phyloP scores from a whole-genome alignment of 2,329 filamentous ascomycete genomes.

The Hypoxylon sp. region DNA sequence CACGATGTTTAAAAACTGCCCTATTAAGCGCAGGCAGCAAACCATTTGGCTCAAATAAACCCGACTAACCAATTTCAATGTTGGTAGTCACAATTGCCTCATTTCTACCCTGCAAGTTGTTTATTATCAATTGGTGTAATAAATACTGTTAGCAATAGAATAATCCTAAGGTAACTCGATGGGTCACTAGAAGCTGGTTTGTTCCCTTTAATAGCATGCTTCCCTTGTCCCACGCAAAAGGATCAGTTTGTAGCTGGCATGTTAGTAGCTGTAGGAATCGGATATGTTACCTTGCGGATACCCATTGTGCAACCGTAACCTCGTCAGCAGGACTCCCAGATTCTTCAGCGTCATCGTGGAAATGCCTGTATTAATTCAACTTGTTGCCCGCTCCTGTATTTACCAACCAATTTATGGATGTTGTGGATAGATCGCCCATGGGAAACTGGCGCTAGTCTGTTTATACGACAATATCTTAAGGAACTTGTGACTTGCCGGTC shows the following conservation, averaged over 20 bases:
- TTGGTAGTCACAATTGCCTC: slow-evolving; percentile 33
- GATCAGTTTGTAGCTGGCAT: slow-evolving; percentile 9
- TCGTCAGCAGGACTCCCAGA: slow-evolving; percentile 25
- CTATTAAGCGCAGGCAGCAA: slow-evolving; percentile 37
- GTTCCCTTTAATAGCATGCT: slow-evolving; percentile 17
- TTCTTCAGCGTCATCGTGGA: slow-evolving; percentile 16
- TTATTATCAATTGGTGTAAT: slow-evolving; percentile 30
- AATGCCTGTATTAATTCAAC: slow-evolving; percentile 18
- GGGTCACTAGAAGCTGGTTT: slow-evolving; percentile 27
- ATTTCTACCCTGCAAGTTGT: slow-evolving; percentile 29
- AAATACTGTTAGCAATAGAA: slow-evolving; percentile 22
- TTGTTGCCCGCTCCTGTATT: slow-evolving; percentile 4
- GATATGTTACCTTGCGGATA: slow-evolving; percentile 10
- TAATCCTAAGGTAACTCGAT: neutral
- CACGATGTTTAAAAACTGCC: slow-evolving; percentile 33
- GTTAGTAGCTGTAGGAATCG: slow-evolving; percentile 9
- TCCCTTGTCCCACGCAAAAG: slow-evolving; percentile 20
- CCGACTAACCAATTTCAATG: slow-evolving; percentile 18
- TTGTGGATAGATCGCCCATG: slow-evolving; percentile 15
- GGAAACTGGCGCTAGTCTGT: slow-evolving; percentile 12
- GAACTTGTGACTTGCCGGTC: slow-evolving; percentile 18
- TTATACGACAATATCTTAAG: slow-evolving; percentile 11
- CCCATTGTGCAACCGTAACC: slow-evolving; percentile 27
- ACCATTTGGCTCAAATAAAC: slow-evolving; percentile 25
- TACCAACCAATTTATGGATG: slow-evolving; percentile 4